phyloP scores from a whole-genome alignment of 345 rosid genomes.

The Corchorus capsularis region DNA sequence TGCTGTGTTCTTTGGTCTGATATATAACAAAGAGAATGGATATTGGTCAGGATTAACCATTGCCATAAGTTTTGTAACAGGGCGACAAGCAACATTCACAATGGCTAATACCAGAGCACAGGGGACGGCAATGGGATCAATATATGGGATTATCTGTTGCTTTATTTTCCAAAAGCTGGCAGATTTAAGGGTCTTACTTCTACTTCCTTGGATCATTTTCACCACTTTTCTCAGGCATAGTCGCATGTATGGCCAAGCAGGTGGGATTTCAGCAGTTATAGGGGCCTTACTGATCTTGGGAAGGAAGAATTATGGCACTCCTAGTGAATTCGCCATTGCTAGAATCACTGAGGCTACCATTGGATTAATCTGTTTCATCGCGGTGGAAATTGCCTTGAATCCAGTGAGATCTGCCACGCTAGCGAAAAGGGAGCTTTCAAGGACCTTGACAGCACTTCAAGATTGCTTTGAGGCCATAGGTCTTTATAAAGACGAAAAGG shows the following conservation, averaged over 20 bases:
- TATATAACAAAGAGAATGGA: slow-evolving; percentile 68
- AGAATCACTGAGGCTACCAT: slow-evolving; percentile 81
- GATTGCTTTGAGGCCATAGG: slow-evolving; percentile 48
- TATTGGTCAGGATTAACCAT: slow-evolving; percentile 83
- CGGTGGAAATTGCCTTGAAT: slow-evolving; percentile 57
- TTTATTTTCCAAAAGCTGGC: slow-evolving; percentile 62
- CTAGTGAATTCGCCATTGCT: slow-evolving; percentile 80
- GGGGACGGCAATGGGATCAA: slow-evolving; percentile 88
- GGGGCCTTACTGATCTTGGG: slow-evolving; percentile 84
- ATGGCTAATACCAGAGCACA: slow-evolving; percentile 79
- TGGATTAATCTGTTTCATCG: slow-evolving; percentile 68
- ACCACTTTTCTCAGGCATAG: slow-evolving; percentile 67
- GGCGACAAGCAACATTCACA: slow-evolving; percentile 76
- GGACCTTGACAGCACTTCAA: slow-evolving; percentile 43
- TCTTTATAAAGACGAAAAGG: slow-evolving; percentile 31
- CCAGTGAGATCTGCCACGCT: slow-evolving; percentile 75
- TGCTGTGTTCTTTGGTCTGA: slow-evolving; percentile 62
- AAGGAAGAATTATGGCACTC: slow-evolving; percentile 67
- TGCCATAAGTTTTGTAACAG: slow-evolving; percentile 60
- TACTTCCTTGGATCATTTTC: slow-evolving; percentile 89
- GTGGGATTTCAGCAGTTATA: slow-evolving; percentile 72
- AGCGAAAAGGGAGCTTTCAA: slow-evolving; percentile 55
- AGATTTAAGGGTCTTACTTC: slow-evolving; percentile 66
- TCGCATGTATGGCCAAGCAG: slow-evolving; percentile 81
- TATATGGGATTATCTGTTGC: slow-evolving; percentile 83